These are phyloP conservation scores for Athelia psychrophila DNA, from an alignment of 1,284 basidiomycete genomes.

Conservation along the genomic window DNA sequence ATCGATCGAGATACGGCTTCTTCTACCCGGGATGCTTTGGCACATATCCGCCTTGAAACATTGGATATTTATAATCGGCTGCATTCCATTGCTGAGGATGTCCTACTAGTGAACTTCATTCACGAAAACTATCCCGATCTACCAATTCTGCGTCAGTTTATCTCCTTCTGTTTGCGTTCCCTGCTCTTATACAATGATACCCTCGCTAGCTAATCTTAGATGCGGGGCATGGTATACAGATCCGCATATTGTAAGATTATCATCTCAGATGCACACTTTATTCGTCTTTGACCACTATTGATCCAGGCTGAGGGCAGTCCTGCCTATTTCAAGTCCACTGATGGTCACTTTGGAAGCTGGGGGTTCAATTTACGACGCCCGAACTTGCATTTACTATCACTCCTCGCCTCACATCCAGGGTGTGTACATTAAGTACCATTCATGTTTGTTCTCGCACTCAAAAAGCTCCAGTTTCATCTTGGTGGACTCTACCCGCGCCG, in stretches of 20 bases:
- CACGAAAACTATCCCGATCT: constrained; percentile 51
- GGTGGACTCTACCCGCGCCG: constrained; percentile 91
- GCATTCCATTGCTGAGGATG: constrained; percentile 81
- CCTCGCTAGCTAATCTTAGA: constrained; percentile 75
- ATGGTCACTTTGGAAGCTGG: constrained; percentile 90
- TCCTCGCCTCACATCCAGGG: constrained; percentile 60
- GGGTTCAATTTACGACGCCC: constrained; percentile 83
- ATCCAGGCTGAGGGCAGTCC: constrained; percentile 35
- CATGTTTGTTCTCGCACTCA: neutral
- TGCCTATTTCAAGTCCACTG: constrained; percentile 97
- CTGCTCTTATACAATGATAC: constrained; percentile 4
- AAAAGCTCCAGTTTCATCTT: constrained; percentile 62
- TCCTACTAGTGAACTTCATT: constrained; percentile 64
- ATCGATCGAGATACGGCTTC: too few relatives aligned
- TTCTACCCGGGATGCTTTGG: constrained; percentile 24
- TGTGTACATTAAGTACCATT: constrained; percentile 26
- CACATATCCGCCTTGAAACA: constrained; percentile 61
- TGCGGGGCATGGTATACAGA: constrained; percentile 95
- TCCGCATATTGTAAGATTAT: constrained; percentile 51
- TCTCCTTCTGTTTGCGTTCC: neutral
- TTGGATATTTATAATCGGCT: constrained; percentile 82
- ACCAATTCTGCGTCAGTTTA: constrained; percentile 63
- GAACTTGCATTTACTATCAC: constrained; percentile 77
- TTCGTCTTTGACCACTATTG: constrained; percentile 1
- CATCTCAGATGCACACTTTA: neutral